Evolutionary conservation across 2,329 filamentous ascomycete genomes (phyloP), one percentile per base, ranked within the genome.

Genomic region (Fonsecaea erecta): DNA sequence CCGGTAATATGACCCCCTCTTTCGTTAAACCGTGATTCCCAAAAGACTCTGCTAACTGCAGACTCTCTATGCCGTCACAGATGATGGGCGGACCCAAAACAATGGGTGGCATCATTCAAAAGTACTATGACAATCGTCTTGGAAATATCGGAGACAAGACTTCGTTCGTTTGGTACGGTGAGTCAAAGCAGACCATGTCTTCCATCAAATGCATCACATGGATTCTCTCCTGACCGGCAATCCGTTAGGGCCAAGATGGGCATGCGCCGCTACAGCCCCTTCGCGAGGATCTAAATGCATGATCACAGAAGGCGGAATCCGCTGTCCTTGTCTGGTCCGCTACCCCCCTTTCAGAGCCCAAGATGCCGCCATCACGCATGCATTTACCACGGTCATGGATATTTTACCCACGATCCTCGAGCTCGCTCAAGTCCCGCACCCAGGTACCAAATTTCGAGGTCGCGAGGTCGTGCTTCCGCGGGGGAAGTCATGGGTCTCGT

Each of bases 311-410:
- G 71, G 71, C 6, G 71, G 71, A 12, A 71, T 73, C 18, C 60
- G 65, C 16, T 69, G 72, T 55, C 71, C 71, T 21, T 72, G 65
- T 35, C 57, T 72, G 1, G 43, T 71, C 2, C 70, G 72, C 12
- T 76, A 74, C 55, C 71, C 71, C 1, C 54, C 60, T 3, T 14
- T 64, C 8, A 54, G 66, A 35, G 60, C 63, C 24, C 75, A 63
- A 35, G 57, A 64, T 21, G 62, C 56, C 30, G 32, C 62, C 6
- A 71, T 75, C 52, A 70, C 71, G 11, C 63, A 75, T 59, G 60
- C 67, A 2, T 79, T 79, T 56, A 78, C 81, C 3, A 83, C 81
- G 0, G 81, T 83, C 40, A 84, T 84, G 81, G 81, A 84, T 63
- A 75, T 84, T 1, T 76, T 79, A 1, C 82, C 81, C 0, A 81